These are phyloP conservation scores for Niveomyces coronatus DNA, from an alignment of 2,329 filamentous ascomycete species.

Conservation along the genomic window DNA sequence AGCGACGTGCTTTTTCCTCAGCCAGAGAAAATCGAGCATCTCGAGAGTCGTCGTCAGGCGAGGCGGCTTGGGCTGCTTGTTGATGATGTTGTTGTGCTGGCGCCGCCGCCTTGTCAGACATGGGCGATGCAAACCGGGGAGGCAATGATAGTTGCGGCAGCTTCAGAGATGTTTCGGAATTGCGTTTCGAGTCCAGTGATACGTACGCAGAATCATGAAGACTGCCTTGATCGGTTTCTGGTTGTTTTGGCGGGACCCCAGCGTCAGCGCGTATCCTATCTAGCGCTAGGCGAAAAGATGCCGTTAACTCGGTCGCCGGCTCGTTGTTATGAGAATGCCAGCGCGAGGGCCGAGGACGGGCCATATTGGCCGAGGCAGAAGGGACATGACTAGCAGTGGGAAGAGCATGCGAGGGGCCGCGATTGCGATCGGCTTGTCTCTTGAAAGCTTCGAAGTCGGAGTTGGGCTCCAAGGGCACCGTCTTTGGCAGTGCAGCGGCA, in stretches of 20 bases:
- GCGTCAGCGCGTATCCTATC: constrained; percentile 6
- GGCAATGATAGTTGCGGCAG: constrained; percentile 29
- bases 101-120: constrained; percentile 18
- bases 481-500: constrained; percentile 55
- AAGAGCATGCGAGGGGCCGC: constrained; percentile 35
- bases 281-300: constrained; percentile 7
- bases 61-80: constrained; percentile 12
- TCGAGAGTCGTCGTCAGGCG: constrained; percentile 36
- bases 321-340: constrained; percentile 34
- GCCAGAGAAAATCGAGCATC: constrained; percentile 46
- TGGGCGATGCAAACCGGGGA: constrained; percentile 32
- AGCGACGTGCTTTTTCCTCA: constrained; percentile 31
- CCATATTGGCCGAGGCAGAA: constrained; percentile 17
- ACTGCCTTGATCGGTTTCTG: constrained; percentile 29
- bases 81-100: constrained; percentile 10
- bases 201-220: constrained; percentile 44
- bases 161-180: constrained; percentile 37
- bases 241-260: constrained; percentile 11
- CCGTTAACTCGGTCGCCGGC: background rate
- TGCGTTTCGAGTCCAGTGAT: constrained; percentile 44
- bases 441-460: constrained; percentile 74
- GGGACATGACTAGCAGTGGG: constrained; percentile 31
- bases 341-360: constrained; percentile 34
- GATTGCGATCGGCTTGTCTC: constrained; percentile 58
- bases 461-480: constrained; percentile 63